phyloP scores from a whole-genome alignment of 208 protist species.

The Phytomonas francai region DNA sequence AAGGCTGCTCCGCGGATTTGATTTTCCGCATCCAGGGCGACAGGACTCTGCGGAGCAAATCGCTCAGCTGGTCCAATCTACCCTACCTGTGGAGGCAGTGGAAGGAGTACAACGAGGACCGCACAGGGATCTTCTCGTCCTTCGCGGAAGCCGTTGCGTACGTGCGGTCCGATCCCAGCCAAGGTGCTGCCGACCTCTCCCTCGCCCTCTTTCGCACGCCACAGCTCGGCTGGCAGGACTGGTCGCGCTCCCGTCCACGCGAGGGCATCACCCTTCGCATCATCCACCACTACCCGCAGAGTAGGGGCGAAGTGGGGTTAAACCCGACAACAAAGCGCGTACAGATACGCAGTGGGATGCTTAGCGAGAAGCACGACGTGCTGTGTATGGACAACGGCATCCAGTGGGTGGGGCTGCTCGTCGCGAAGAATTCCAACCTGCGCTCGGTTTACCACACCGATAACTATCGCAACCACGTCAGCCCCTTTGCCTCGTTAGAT shows the following conservation, averaged over 20 bases:
- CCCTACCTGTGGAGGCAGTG: conserved; percentile 51
- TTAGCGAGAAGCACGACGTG: conserved; percentile 45
- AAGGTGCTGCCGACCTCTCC: conserved; percentile 33
- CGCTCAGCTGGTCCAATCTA: conserved; percentile 47
- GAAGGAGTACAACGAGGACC: conserved; percentile 64
- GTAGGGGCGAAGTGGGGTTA: conserved; percentile 39
- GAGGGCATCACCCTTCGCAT: conserved; percentile 62
- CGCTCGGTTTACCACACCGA: conserved; percentile 35
- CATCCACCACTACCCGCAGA: conserved; percentile 56
- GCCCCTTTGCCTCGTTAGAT: conserved; percentile 47
- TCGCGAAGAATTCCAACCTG: conserved; percentile 20
- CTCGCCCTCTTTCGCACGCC: conserved; percentile 54
- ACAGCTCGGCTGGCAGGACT: conserved; percentile 29
- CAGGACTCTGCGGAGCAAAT: conserved; percentile 38
- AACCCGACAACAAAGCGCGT: conserved; percentile 8
- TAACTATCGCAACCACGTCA: conserved; percentile 19
- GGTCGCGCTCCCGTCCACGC: conserved; percentile 19
- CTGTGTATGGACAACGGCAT: conserved; percentile 65
- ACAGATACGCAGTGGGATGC: conserved; percentile 33
- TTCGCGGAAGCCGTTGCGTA: conserved; percentile 50
- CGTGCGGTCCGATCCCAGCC: conserved; percentile 31
- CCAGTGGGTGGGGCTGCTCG: conserved; percentile 62
- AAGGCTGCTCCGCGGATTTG: conserved; percentile 30
- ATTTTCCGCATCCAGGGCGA: conserved; percentile 28
- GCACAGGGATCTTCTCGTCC: conserved; percentile 47